These are phyloP conservation scores for Amanita subjunquillea DNA, from an alignment of 768 basidiomycete genomes.

Conservation along the genomic window DNA sequence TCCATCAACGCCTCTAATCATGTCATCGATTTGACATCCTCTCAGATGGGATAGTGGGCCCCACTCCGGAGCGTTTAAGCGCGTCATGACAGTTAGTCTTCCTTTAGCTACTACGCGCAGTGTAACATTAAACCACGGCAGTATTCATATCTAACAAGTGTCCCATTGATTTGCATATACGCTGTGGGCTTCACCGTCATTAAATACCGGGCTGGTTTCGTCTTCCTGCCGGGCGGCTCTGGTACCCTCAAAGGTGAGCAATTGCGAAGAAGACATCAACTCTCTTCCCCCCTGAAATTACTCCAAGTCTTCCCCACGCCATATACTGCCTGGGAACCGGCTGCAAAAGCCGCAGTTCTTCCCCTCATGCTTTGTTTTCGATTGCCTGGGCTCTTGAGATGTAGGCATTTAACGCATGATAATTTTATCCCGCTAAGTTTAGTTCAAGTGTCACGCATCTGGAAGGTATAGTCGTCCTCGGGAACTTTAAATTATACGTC, in stretches of 20 bases:
- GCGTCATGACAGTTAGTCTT: slow-evolving; percentile 70
- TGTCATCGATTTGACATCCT: not conserved
- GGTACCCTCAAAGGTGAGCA: slow-evolving; percentile 35
- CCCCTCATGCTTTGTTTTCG: slow-evolving; percentile 59
- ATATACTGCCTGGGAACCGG: slow-evolving; percentile 40
- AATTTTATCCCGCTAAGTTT: not conserved
- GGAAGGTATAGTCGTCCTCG: slow-evolving; percentile 41
- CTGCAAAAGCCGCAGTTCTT: slow-evolving; percentile 39
- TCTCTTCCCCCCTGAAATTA: not conserved
- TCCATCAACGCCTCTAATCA: not conserved
- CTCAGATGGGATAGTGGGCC: slow-evolving; percentile 63
- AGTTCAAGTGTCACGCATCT: slow-evolving; percentile 58
- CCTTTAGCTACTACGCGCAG: not conserved
- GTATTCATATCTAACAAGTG: slow-evolving; percentile 61
- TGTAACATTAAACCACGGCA: slow-evolving; percentile 15
- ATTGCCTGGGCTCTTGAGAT: slow-evolving; percentile 68
- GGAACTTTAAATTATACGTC: not conserved
- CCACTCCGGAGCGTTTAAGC: slow-evolving; percentile 68
- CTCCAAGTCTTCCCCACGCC: slow-evolving; percentile 56
- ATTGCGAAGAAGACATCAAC: too few species aligned
- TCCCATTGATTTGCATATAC: slow-evolving; percentile 52
- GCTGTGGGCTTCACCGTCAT: slow-evolving; percentile 57
- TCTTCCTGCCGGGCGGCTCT: slow-evolving; percentile 22
- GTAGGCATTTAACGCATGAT: slow-evolving; percentile 27
- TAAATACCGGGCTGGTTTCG: slow-evolving; percentile 65